Evolutionary conservation across 768 basidiomycete species (phyloP).

Genomic region (Polyporus arcularius): DNA sequence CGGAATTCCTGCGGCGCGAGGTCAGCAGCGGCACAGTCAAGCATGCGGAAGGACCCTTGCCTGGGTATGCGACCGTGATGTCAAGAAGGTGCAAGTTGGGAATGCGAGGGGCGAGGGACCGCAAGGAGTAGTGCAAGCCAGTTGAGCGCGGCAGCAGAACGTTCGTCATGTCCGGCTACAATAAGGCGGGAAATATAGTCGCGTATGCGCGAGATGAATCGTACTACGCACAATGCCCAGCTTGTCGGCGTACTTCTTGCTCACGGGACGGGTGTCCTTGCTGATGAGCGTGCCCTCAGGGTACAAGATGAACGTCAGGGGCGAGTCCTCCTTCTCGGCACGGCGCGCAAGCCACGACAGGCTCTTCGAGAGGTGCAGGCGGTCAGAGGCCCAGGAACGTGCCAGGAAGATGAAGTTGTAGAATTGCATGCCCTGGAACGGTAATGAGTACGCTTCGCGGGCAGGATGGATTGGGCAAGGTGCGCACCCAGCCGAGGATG

Average conservation of each 20-base stretch:
- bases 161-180: conserved; percentile 76
- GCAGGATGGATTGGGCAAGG: background rate
- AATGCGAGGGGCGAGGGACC: conserved; percentile 76
- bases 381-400: conserved; percentile 89
- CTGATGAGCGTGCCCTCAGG: conserved; percentile 97
- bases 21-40: background rate
- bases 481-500: conserved; percentile 81
- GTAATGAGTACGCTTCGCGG: background rate
- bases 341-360: conserved; percentile 69
- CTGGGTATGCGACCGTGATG: conserved; percentile 89
- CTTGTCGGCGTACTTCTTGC: conserved; percentile 86
- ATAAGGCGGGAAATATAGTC: background rate
- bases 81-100: conserved; percentile 84
- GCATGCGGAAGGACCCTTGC: conserved; percentile 39
- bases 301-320: conserved; percentile 84
- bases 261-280: conserved; percentile 80
- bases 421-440: conserved; percentile 85
- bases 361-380: conserved; percentile 60
- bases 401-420: conserved; percentile 92
- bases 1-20: conserved; percentile 60
- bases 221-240: conserved; percentile 73
- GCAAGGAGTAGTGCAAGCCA: conserved; percentile 82
- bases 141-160: conserved; percentile 91
- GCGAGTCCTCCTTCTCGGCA: conserved; percentile 67
- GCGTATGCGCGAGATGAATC: background rate